Evolutionary conservation across 345 rosid genomes (phyloP), one percentile per base, ranked within the genome.

Genomic region (Eucalyptus marginata): DNA sequence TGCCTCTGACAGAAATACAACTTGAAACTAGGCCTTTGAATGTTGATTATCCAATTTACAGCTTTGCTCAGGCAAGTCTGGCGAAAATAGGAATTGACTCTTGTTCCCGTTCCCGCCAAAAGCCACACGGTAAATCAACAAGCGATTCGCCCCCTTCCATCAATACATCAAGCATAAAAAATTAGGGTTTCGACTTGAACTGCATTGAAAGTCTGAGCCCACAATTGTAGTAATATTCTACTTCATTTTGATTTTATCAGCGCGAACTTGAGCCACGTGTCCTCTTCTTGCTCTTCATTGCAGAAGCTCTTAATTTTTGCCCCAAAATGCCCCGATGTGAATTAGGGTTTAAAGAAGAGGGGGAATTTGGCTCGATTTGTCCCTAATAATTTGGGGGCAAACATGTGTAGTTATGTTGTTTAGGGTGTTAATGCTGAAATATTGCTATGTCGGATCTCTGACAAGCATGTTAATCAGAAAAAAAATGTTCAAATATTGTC

Each of bases 1-100:
- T 4, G 1, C 62, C 62, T 22, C 62, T 56, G 4, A 22, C 27
- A 22, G 62, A 56, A 22, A 22, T 9, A 24, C 29, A 9, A 56
- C 62, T 56, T 22, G 62, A 56, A 56, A 15, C 87, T 86, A 93
- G 89, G 91, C 91, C 95, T 89, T 84, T 91, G 68, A 90, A 88
- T 89, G 91, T 90, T 15, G 91, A 87, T 58, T 88, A 89, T 90
- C 80, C 87, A 80, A 88, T 91, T 90, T 91, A 89, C 56, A 79
- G 62, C n/a, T 64, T 88, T n/a, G 88, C 50, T 89, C 91, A 43
- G 84, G 90, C 29, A 31, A 89, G 86, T 87, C 88, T 93, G 66
- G 25, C 43, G 49, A 87, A 50, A 66, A 89, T 31, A 62, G 59
- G 86, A 18, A 80, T 86, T 36, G 90, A 54, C 44, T 43, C 44